Conservation (phyloP, 1,139 yeast genomes). For the Debaryomyces psychrophilus region DNA sequence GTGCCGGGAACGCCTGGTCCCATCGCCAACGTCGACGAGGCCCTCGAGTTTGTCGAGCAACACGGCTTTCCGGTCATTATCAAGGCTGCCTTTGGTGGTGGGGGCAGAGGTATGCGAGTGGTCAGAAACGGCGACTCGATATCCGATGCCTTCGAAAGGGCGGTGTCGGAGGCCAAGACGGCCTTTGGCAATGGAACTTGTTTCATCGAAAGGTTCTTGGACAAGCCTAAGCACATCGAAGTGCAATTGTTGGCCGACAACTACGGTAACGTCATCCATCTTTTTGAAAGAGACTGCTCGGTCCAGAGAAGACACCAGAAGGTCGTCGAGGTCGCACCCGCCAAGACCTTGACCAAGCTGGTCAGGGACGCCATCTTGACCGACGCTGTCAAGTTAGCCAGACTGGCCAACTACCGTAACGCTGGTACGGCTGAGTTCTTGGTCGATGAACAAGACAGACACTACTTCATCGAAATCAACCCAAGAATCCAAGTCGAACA, state of each 20-base stretch:
- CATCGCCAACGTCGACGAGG: constrained; percentile 78
- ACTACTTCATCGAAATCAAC: constrained; percentile 96
- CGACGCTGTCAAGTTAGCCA: constrained; percentile 93
- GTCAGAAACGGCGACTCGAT: constrained; percentile 96
- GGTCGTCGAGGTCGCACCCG: constrained; percentile 99
- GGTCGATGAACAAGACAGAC: constrained; percentile 92
- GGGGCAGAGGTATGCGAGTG: constrained; percentile 99
- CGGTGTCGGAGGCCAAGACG: constrained; percentile 90
- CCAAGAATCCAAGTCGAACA: constrained; percentile 99
- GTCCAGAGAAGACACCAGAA: constrained; percentile 99
- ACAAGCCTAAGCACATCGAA: constrained; percentile 96
- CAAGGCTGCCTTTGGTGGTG: constrained; percentile 99
- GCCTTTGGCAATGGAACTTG: constrained; percentile 98
- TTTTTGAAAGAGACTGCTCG: constrained; percentile 97
- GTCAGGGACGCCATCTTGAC: constrained; percentile 90
- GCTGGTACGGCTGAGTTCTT: constrained; percentile 99
- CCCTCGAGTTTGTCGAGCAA: constrained; percentile 71
- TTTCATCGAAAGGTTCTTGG: constrained; percentile 93
- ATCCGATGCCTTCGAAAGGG: constrained; percentile 89
- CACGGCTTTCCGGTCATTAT: constrained; percentile 96
- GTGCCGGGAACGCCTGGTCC: constrained; percentile 99
- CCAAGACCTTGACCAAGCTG: constrained; percentile 77
- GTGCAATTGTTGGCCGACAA: constrained; percentile 94
- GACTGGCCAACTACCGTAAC: constrained; percentile 85
- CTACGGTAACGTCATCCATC: constrained; percentile 92